Evolutionary conservation across 139 green algal species (phyloP), one percentile per base, ranked within the genome.

Genomic region (Mesotaenium endlicherianum): DNA sequence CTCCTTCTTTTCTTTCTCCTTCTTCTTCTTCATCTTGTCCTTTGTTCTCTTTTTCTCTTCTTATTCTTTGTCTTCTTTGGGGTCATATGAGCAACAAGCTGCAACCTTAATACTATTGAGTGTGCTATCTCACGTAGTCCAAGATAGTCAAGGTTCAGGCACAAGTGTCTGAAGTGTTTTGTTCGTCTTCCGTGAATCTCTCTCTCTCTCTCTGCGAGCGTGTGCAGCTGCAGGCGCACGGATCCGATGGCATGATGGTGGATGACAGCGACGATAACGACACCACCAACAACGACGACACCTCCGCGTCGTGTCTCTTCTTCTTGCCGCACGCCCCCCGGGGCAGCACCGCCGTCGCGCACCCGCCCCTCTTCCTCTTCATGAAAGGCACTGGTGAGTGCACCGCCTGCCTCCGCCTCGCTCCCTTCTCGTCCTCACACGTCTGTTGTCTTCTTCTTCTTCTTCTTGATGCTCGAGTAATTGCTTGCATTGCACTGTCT

Each of bases 351-450:
- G 39, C n/a, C 50, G 80, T 80, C 3, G 43, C 47, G 3, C 70
- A 82, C 43, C 38, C 34, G 50, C 80, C 80, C 17, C 41, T 86
- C 31, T 86, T 86, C 38, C 80, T 86, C 11, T 72, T 86, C 36
- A 86, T 86, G 80, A 86, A 86, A 70, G 80, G 80, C 70, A 86
- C 80, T 39, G 77, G 77, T 84, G 43, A 4, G 77, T 42, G 26
- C 16, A 20, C 26, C 11, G 16, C 16, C 14, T 43, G 16, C 64
- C 16, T 75, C 16, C 11, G 34, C 14, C 34, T 53, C 38, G 11
- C 64, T 75, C 11, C 11, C 36, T 30, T 43, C 34, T 14, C 14
- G 11, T 75, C 34, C 11, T 16, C 11, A 42, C 34, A 75, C 8
- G 34, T 75, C 36, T 75, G 64, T 75, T 75, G 34, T 16, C 11